Evolutionary conservation across 305 asterid species (phyloP).

Genomic region (Plantago coronopus): DNA sequence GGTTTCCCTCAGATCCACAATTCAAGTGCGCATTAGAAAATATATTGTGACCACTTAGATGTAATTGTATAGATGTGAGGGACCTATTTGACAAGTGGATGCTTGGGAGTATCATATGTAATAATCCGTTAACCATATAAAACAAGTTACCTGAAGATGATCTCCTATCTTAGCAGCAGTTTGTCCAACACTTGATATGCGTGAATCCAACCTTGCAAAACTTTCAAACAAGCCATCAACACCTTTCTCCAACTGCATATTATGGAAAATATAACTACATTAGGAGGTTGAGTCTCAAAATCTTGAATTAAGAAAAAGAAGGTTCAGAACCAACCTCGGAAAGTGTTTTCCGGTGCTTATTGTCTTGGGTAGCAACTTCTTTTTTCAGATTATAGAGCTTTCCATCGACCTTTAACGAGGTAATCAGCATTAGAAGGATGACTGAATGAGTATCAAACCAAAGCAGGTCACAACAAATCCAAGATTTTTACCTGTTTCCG

Average conservation of each 20-base stretch:
- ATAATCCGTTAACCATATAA: too few species aligned
- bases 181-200: slow-evolving; percentile 98
- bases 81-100: too few species aligned
- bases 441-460: slow-evolving; percentile 12
- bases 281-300: slow-evolving; percentile 21
- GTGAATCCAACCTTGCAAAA: slow-evolving; percentile 92
- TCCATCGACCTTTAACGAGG: slow-evolving; percentile 66
- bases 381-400: slow-evolving; percentile 70
- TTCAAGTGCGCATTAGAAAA: too few species aligned
- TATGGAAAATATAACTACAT: slow-evolving; percentile 17
- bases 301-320: slow-evolving; percentile 4
- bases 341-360: slow-evolving; percentile 89
- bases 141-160: slow-evolving; percentile 94
- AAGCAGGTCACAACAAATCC: slow-evolving; percentile 9
- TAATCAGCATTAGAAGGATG: slow-evolving; percentile 27
- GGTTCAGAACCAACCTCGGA: slow-evolving; percentile 56
- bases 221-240: slow-evolving; percentile 95
- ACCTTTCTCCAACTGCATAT: slow-evolving; percentile 85
- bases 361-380: slow-evolving; percentile 85
- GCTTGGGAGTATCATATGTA: too few species aligned
- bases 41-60: too few species aligned
- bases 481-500: slow-evolving; percentile 64
- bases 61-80: too few species aligned
- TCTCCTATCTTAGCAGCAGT: slow-evolving; percentile 99
- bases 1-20: too few species aligned